A percentile compares a stretch with the other conserved stretches of the same genome.
Conservation (phyloP, 306 rosid genomes). For the Carpinus fangiana region DNA sequence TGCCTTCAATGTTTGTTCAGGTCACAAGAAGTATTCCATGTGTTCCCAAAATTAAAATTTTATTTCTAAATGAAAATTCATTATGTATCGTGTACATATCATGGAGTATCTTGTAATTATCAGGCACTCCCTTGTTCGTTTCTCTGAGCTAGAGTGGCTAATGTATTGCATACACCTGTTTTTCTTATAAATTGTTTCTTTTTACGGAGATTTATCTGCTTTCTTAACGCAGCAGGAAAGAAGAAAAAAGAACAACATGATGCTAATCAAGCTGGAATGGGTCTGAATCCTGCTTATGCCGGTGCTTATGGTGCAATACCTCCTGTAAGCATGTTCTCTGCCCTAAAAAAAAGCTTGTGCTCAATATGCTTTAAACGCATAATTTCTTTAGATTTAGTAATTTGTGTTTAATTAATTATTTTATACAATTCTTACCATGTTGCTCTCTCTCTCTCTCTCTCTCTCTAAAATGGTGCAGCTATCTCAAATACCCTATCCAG, state of each 20-base stretch:
- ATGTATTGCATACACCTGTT: neutral
- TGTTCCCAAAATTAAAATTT: neutral
- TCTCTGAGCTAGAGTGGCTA: neutral
- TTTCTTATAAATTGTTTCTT: conserved; percentile 2
- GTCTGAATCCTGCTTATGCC: conserved; percentile 75
- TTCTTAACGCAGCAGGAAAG: conserved; percentile 53
- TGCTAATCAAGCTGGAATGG: conserved; percentile 81
- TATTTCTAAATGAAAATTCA: neutral
- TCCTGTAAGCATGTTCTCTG: conserved; percentile 55
- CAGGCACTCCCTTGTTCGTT: neutral
- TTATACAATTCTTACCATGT: conserved; percentile 16
- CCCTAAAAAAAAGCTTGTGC: too few species aligned
- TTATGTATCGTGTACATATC: neutral
- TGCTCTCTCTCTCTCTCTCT: neutral
- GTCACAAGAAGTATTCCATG: neutral
- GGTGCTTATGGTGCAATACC: conserved; percentile 81
- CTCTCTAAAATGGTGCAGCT: conserved; percentile 39
- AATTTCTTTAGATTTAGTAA: neutral
- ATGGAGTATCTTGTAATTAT: neutral
- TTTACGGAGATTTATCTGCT: neutral
- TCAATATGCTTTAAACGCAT: neutral
- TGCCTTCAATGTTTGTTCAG: neutral
- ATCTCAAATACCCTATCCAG: conserved; percentile 79
- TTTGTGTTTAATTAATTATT: neutral
- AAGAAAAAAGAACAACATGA: conserved; percentile 91